Percentiles rank a stretch among this genome's conserved stretches.
Conservation (phyloP, 306 rosid genomes). For the Parietaria judaica region DNA sequence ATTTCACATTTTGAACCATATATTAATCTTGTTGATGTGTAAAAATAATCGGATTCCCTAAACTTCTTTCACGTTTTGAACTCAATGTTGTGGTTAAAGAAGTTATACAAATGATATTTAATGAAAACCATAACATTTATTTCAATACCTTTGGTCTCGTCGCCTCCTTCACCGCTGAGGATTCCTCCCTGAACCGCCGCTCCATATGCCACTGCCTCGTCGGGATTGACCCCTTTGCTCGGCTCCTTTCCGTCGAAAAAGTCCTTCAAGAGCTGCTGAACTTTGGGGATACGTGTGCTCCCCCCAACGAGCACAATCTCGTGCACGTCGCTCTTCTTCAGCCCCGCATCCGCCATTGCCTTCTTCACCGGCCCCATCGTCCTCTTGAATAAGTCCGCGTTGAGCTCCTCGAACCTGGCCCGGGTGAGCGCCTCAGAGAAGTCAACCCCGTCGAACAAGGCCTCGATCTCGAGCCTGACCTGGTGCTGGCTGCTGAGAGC, state of each 20-base stretch:
- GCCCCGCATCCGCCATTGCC: constrained; percentile 38
- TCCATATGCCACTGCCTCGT: constrained; percentile 53
- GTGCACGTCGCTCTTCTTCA: constrained; percentile 35
- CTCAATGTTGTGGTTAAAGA: no score
- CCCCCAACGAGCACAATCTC: constrained; percentile 55
- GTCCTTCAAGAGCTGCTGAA: constrained; percentile 40
- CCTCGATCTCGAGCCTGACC: constrained; percentile 44
- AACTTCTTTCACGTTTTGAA: no score
- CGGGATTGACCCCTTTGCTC: constrained; percentile 48
- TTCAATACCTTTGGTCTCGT: constrained; percentile 27
- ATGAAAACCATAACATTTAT: no score
- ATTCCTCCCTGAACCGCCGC: constrained; percentile 54
- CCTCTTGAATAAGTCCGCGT: constrained; percentile 52
- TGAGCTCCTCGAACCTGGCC: constrained; percentile 51
- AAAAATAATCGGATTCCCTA: no score
- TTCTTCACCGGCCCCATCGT: constrained; percentile 46
- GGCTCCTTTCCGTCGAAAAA: constrained; percentile 54
- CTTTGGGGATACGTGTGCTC: constrained; percentile 51
- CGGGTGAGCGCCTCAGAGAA: constrained; percentile 46
- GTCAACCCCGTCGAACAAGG: constrained; percentile 42
- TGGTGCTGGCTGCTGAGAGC: constrained; percentile 54
- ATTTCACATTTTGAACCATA: no score
- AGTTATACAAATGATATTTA: no score
- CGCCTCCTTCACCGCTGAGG: constrained; percentile 41
- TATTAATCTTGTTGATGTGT: no score